Conservation (phyloP, 805 yeast species). For the Candida taoyuanica region DNA sequence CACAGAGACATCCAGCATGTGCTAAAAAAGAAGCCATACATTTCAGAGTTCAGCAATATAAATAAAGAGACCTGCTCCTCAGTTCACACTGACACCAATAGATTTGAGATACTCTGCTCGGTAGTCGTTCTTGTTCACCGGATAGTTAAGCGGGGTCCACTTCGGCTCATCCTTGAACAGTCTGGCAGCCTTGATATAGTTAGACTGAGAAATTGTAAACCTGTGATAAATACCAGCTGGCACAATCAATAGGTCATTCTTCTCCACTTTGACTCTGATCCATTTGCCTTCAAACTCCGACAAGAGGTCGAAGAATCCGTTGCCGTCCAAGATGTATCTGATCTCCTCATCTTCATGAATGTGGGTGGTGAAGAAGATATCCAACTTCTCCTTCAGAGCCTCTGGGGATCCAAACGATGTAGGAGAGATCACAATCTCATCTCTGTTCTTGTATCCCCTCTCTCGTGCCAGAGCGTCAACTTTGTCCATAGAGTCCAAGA, state of each 20-base stretch:
- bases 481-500: constrained; percentile 42
- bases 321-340: constrained; percentile 83
- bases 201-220: constrained; percentile 65
- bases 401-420: constrained; percentile 60
- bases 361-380: constrained; percentile 75
- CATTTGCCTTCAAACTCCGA: constrained; percentile 51
- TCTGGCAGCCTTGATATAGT: constrained; percentile 72
- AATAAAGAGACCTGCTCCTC: background rate
- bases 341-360: constrained; percentile 97
- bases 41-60: background rate
- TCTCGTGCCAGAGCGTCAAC: constrained; percentile 65
- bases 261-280: constrained; percentile 66
- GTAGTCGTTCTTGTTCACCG: constrained; percentile 44
- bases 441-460: constrained; percentile 77
- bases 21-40: too few species aligned
- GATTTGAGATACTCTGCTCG: constrained; percentile 42
- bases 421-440: constrained; percentile 56
- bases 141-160: constrained; percentile 85
- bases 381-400: constrained; percentile 60
- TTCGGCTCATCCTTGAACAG: constrained; percentile 93
- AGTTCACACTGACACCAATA: constrained; percentile 15
- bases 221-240: constrained; percentile 97
- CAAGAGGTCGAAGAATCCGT: constrained; percentile 88
- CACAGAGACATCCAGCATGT: too few species aligned
- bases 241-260: constrained; percentile 61